A percentile compares a stretch with the other conserved stretches of the same genome.
These are phyloP conservation scores for Vaccinium macrocarpon DNA, from an alignment of 148 eudicot genomes.

Conservation along the genomic window DNA sequence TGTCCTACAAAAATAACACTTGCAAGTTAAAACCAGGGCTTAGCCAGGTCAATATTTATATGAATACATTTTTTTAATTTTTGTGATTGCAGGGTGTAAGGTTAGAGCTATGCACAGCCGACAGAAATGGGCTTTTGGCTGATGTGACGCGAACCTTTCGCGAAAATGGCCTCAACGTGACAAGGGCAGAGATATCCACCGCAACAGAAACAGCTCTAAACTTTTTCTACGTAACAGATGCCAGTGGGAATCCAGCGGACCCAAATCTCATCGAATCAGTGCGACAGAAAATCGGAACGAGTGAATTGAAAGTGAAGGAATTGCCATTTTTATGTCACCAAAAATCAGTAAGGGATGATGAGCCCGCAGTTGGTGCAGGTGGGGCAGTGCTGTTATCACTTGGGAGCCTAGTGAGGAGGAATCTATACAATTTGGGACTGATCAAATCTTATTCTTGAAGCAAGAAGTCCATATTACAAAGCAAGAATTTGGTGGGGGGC, in stretches of 20 bases:
- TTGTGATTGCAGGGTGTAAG: conserved; percentile 66
- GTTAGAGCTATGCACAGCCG: conserved; percentile 62
- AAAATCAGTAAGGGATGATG: conserved; percentile 44
- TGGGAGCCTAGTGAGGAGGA: conserved; percentile 78
- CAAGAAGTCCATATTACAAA: too few species aligned
- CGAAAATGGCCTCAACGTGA: conserved; percentile 80
- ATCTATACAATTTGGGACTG: conserved; percentile 75
- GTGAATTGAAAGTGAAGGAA: conserved; percentile 69
- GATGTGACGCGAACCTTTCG: conserved; percentile 81
- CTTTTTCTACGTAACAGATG: conserved; percentile 75
- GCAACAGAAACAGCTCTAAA: conserved; percentile 50
- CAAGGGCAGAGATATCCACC: conserved; percentile 87
- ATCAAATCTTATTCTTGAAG: conserved; percentile 70
- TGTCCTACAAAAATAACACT: neutral
- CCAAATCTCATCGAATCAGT: conserved; percentile 61
- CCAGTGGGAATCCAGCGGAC: conserved; percentile 55
- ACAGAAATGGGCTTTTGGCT: conserved; percentile 64
- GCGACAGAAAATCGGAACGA: conserved; percentile 50
- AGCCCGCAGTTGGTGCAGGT: conserved; percentile 41
- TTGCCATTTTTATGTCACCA: conserved; percentile 52
- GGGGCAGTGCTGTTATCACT: conserved; percentile 80
- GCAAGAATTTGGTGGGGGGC: neutral
- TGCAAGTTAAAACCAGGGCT: neutral
- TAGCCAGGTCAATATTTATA: neutral
- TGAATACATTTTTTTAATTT: neutral